Evolutionary conservation across 2,329 filamentous ascomycete species (phyloP), one percentile per base, ranked within the genome.

Genomic region (Paecilomyces sp.): DNA sequence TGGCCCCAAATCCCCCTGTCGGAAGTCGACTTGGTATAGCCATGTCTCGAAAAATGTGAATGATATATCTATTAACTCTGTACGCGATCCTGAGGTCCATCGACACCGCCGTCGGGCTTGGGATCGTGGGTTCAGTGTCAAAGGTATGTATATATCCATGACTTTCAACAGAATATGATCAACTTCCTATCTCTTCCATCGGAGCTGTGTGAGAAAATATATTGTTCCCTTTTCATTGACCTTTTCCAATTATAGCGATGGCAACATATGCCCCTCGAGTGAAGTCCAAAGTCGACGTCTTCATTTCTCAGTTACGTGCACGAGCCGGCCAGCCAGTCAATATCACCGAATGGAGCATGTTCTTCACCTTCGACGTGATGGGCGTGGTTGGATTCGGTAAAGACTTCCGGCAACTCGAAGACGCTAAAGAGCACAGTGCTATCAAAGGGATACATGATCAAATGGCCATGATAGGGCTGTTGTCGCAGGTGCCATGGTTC

Each of bases 361-460:
- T 64, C 57, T 61, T 70, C 11, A 55, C 59, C 1, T 73, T 73
- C 25, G 63, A 64, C 22, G 53, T 64, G 2, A 64, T 64, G 63
- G 63, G 59, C 2, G 28, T 25, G 12, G 55, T 64, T 28, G 57
- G 57, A 9, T 59, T 64, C 30, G 55, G 62, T 12, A 66, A 69
- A 53, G 61, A 65, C 34, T 71, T 71, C 51, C 55, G 64, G 1
- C 61, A 64, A 13, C 62, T 71, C 3, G 58, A 63, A 11, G 61
- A 31, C 3, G 69, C 63, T 1, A 55, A 50, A 18, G 64, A 70
- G 24, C 68, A 73, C 56, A 62, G 66, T 6, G 73, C 73, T 0
- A 74, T 78, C 54, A 62, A 70, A 34, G 68, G 61, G 1, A 64
- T 79, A 2, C 75, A 76, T 58, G 64, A 66, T 0, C 68, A 74